Evolutionary conservation across 768 basidiomycete species (phyloP).

Genomic region (Atractiella rhizophila): DNA sequence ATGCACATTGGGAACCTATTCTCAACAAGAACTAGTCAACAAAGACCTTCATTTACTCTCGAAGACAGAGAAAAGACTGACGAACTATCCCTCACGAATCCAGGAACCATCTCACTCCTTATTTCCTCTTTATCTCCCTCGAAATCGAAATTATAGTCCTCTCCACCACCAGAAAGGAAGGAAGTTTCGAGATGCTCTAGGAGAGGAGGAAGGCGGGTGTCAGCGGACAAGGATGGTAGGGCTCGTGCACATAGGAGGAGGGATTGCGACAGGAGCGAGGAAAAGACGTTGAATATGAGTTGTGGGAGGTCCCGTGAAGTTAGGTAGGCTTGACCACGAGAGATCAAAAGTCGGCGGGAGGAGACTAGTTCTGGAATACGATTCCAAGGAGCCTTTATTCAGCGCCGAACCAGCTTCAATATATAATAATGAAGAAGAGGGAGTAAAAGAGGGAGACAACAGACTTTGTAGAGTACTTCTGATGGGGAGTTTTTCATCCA

Average conservation of each 20-base stretch:
- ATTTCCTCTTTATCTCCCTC: slow-evolving; percentile 37
- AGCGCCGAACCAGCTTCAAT: neutral
- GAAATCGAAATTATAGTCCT: slow-evolving; percentile 40
- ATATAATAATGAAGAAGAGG: no score
- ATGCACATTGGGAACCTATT: slow-evolving; percentile 94
- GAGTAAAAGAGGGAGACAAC: neutral
- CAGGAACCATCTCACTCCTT: slow-evolving; percentile 83
- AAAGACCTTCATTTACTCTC: no score
- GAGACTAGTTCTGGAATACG: slow-evolving; percentile 79
- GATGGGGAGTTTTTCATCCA: slow-evolving; percentile 25
- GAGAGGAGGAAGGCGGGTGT: slow-evolving; percentile 66
- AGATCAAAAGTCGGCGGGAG: slow-evolving; percentile 48
- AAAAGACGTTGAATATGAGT: no score
- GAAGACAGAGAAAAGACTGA: no score
- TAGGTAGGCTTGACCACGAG: slow-evolving; percentile 69
- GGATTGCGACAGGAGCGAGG: no score
- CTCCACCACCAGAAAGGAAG: slow-evolving; percentile 69
- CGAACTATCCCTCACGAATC: slow-evolving; percentile 51
- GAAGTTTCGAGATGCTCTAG: slow-evolving; percentile 77
- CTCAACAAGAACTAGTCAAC: no score
- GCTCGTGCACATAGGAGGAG: slow-evolving; percentile 40
- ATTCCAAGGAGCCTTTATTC: slow-evolving; percentile 68
- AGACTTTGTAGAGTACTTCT: slow-evolving; percentile 57
- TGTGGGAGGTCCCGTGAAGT: slow-evolving; percentile 40
- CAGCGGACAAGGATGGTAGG: slow-evolving; percentile 77